Evolutionary conservation across 768 basidiomycete species (phyloP).

Genomic region (Macrolepiota albuminosa): DNA sequence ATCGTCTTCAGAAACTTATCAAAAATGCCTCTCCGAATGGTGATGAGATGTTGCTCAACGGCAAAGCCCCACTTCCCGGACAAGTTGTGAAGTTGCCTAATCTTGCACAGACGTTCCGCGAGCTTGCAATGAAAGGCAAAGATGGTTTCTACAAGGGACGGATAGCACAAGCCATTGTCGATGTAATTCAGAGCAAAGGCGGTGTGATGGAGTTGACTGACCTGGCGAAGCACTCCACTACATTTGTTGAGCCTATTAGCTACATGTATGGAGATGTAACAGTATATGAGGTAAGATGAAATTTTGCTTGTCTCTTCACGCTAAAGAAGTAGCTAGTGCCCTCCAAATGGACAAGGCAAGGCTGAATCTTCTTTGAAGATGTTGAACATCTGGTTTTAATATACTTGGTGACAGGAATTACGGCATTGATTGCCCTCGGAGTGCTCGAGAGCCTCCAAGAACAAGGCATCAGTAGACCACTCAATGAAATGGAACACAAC

Average conservation of each 20-base stretch:
- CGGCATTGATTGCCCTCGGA: slow-evolving; percentile 88
- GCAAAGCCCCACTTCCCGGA: slow-evolving; percentile 79
- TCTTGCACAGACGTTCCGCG: slow-evolving; percentile 80
- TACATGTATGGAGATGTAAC: slow-evolving; percentile 89
- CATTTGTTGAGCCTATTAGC: slow-evolving; percentile 85
- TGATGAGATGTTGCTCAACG: slow-evolving; percentile 81
- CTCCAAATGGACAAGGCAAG: slow-evolving; percentile 91
- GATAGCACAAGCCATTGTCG: slow-evolving; percentile 84
- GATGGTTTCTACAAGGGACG: slow-evolving; percentile 94
- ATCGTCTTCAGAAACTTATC: slow-evolving; percentile 47
- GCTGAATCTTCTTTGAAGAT: neutral
- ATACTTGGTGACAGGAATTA: slow-evolving; percentile 52
- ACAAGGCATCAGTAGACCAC: slow-evolving; percentile 60
- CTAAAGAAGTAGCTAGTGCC: slow-evolving; percentile 47
- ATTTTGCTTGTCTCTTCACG: neutral
- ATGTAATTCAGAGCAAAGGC: slow-evolving; percentile 79
- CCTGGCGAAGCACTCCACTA: slow-evolving; percentile 74
- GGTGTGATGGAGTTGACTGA: slow-evolving; percentile 96
- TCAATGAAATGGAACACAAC: slow-evolving; percentile 85
- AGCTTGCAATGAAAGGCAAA: slow-evolving; percentile 76
- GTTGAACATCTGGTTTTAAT: neutral
- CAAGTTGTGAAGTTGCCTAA: slow-evolving; percentile 79
- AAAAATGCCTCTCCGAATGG: slow-evolving; percentile 83
- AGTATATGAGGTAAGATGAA: slow-evolving; percentile 71
- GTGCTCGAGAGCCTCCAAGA: slow-evolving; percentile 85